Base-by-base conservation (phyloP, 1,284 basidiomycete genomes). In the Malassezia equina region DNA sequence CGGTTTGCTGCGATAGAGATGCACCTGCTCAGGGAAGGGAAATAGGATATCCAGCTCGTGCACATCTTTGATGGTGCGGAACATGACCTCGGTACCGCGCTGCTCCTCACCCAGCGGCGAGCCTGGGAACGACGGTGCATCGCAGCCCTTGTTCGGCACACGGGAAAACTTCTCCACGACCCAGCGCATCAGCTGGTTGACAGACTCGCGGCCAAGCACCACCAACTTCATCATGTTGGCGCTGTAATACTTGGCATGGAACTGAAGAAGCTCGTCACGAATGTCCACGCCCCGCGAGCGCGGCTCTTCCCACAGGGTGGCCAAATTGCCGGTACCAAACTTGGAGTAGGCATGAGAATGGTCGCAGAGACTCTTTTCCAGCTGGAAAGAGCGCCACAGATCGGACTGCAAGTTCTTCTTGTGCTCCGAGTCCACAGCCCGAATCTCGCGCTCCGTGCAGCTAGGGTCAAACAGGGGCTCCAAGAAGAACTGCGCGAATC, bases 381-480 rank as follows among this genome's bases (percentile, higher is more conserved):
- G 78, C 77, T 99, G 94, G 77, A 88, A 96, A 52, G 91, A 84
- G n/a, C 94, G 83, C 90, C 91, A 96, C 70, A 86, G 78, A 75
- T 98, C 93, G n/a, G 79, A 80, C 76, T 96, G 93, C 48, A 90
- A 81, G 73, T 98, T 98, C 80, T 98, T 98, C 79, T 90, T 90
- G 80, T 98, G 87, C 75, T 99, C 94, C 1, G 90, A 95, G 74
- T 98, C 86, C 32, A 99, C 94, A 1, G 94, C 94, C 64, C 91
- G 90, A 63, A 96, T 83, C 77, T 99, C 94, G 43, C 94, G 83
- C 50, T 86, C 83, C 0, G 93, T 93, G 75, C 93, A 93, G 15
- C 87, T 88, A 0, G 86, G 82, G 11, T 87, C 79, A 72, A 99
- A 98, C 48, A 94, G 81, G 0, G 94, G 94, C 34, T 84, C 86